phyloP scores from a whole-genome alignment of 805 yeast genomes.

The Barnettozyma wickerhamii region DNA sequence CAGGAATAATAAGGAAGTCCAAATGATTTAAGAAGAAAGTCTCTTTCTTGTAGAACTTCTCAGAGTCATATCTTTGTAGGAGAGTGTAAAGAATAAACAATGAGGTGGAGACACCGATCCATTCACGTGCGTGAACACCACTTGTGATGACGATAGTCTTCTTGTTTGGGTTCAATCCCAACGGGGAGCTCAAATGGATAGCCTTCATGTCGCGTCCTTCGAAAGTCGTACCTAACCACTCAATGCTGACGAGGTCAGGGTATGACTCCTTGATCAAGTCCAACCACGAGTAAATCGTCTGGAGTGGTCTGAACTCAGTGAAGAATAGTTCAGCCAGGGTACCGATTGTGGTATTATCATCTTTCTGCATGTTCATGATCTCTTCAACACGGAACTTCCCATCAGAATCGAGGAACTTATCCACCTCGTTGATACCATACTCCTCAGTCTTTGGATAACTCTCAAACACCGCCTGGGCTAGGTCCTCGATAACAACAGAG shows the following conservation, averaged over 20 bases:
- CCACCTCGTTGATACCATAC: constrained; percentile 7
- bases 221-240: constrained; percentile 67
- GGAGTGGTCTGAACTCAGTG: constrained; percentile 61
- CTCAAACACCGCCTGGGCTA: constrained; percentile 53
- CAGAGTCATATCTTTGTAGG: constrained; percentile 40
- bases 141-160: constrained; percentile 74
- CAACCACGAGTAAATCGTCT: constrained; percentile 70
- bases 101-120: constrained; percentile 74
- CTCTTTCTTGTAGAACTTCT: constrained; percentile 30
- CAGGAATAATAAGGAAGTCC: constrained; percentile 77
- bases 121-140: constrained; percentile 87
- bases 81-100: constrained; percentile 51
- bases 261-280: constrained; percentile 54
- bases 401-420: constrained; percentile 1
- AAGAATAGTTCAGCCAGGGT: constrained; percentile 54
- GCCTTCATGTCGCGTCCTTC: constrained; percentile 73
- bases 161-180: constrained; percentile 38
- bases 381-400: constrained; percentile 3
- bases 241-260: constrained; percentile 59
- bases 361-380: constrained; percentile 7
- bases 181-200: constrained; percentile 54
- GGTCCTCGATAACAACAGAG: constrained; percentile 46
- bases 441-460: constrained; percentile 38
- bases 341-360: background rate
- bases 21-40: constrained; percentile 47